These are phyloP conservation scores for Martiniozyma asiatica DNA, from an alignment of 1,139 yeast species.

Conservation along the genomic window DNA sequence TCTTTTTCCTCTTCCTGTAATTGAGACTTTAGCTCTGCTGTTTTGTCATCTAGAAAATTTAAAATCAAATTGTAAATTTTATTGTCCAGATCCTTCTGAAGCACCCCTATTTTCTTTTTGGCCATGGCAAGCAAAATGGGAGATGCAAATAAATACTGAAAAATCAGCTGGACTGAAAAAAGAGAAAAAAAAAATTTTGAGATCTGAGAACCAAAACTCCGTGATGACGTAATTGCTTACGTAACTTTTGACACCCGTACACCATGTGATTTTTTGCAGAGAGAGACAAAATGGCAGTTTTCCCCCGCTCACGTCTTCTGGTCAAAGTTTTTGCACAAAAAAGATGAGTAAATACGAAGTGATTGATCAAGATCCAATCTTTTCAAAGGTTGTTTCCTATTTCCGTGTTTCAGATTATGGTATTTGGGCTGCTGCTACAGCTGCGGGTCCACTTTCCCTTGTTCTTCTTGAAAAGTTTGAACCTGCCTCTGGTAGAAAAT, in stretches of 20 bases:
- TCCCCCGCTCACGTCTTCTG: too few relatives aligned
- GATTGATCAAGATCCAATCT: slow-evolving; percentile 75
- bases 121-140: too few relatives aligned
- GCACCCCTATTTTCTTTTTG: slow-evolving; percentile 13
- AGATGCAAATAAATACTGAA: too few relatives aligned
- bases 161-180: too few relatives aligned
- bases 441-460: slow-evolving; percentile 54
- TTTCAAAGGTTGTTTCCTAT: slow-evolving; percentile 58
- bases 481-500: slow-evolving; percentile 49
- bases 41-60: slow-evolving; percentile 20
- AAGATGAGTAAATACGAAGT: slow-evolving; percentile 21
- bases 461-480: slow-evolving; percentile 52
- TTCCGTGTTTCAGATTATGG: slow-evolving; percentile 60
- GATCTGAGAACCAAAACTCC: too few relatives aligned
- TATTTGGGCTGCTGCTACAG: slow-evolving; percentile 50
- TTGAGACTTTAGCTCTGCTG: slow-evolving; percentile 14
- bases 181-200: too few relatives aligned
- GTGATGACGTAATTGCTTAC: too few relatives aligned
- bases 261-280: too few relatives aligned
- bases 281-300: too few relatives aligned
- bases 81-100: slow-evolving; percentile 22
- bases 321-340: too few relatives aligned
- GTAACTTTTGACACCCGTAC: too few relatives aligned
- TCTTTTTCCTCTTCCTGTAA: slow-evolving; percentile 6
- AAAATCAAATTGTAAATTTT: slow-evolving; percentile 24